Evolutionary conservation across 2,329 filamentous ascomycete species (phyloP).

Genomic region (Penicillium rolfsii): DNA sequence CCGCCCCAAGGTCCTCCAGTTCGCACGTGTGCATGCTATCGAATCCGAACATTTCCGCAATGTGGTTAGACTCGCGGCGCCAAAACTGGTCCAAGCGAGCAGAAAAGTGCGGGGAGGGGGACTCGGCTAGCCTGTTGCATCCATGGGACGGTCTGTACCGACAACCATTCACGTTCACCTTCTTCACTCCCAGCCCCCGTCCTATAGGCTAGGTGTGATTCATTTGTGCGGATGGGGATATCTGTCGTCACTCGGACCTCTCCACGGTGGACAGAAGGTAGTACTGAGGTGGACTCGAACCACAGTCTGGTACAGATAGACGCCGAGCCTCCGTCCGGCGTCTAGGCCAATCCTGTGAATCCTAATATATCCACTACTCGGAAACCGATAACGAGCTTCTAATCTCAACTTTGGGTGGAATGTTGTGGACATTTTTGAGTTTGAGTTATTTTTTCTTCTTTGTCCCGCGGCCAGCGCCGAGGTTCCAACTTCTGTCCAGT

Average conservation of each 20-base stretch:
- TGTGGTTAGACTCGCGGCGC: not conserved
- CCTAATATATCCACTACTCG: not conserved
- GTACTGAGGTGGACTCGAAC: constrained; percentile 4
- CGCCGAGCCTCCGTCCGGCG: not conserved
- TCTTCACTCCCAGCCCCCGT: not conserved
- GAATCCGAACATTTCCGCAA: not conserved
- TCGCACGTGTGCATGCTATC: not conserved
- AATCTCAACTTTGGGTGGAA: not conserved
- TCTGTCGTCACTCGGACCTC: constrained; percentile 1
- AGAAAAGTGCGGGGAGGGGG: constrained; percentile 19
- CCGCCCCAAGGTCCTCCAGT: not conserved
- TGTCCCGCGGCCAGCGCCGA: not conserved
- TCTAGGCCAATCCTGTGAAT: not conserved
- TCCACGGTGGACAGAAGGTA: constrained; percentile 4
- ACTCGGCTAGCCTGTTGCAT: constrained; percentile 11
- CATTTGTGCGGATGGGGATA: constrained; percentile 3
- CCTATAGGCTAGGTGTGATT: not conserved
- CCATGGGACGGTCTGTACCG: constrained; percentile 6
- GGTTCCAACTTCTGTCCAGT: not conserved
- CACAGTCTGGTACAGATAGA: constrained; percentile 1
- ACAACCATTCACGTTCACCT: not conserved
- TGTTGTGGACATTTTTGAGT: not conserved
- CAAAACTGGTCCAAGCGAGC: constrained; percentile 2
- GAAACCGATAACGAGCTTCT: not conserved
- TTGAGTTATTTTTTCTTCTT: not conserved